Evolutionary conservation across 805 yeast species (phyloP), one percentile per base, ranked within the genome.

Genomic region (Starmerella asiatica): DNA sequence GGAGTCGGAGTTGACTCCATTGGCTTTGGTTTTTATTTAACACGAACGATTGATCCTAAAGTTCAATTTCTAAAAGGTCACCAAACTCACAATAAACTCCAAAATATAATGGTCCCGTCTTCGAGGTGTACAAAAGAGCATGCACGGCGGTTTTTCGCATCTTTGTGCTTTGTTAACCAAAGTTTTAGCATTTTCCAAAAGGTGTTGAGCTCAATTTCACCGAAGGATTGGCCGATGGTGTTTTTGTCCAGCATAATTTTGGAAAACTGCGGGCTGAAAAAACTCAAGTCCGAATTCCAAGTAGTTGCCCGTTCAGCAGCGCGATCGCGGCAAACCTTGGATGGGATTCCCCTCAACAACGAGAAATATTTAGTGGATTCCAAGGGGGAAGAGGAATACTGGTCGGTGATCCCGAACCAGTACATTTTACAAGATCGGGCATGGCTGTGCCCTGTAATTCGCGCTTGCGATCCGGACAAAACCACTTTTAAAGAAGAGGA

Each of bases 381-480:
- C 11, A 7, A 11, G 26, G 19, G 8, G 17, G 14, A 18, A 7
- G 21, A 5, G 7, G 32, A 27, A 14, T 33, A 21, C 27, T 46
- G 50, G 50, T 39, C 40, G 14, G 37, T 26, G 4, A 32, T 46
- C 18, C 45, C 44, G 15, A 46, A 46, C 32, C 46, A 46, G 24
- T 42, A 45, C 31, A 42, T 44, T 24, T 32, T 46, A 24, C 35
- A 39, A 15, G 46, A 46, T 39, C 27, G 27, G 11, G 37, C 46
- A 3, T 46, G 50, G 50, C 42, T 44, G 15, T 32, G 23, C 27
- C 50, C 50, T 1, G 50, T 46, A 9, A 41, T 46, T 5, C 32
- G 45, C 8, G 50, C 50, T 3, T 45, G 49, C 39, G 50, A 46
- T 17, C 50, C 50, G 2, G 37, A 38, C n/a, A 18, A 24, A 12